A percentile compares a stretch with the other conserved stretches of the same genome.
These are phyloP conservation scores for Paracamarosporium sp. DNA, from an alignment of 2,329 filamentous ascomycete genomes.

Conservation along the genomic window DNA sequence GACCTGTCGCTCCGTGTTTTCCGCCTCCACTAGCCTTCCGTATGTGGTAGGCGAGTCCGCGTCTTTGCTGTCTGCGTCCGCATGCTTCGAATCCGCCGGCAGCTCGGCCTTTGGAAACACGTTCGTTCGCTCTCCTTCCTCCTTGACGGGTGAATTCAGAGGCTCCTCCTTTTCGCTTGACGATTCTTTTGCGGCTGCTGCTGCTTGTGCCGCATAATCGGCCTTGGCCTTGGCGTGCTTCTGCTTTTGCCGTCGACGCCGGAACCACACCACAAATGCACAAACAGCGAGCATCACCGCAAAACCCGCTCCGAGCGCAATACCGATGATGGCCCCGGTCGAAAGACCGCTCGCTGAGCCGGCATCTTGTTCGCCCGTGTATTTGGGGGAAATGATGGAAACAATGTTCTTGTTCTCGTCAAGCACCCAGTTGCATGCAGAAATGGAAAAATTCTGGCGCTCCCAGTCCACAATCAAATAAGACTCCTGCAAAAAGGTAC, in stretches of 20 bases:
- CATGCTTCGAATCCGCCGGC: conserved; percentile 34
- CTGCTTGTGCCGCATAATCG: conserved; percentile 29
- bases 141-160: conserved; percentile 28
- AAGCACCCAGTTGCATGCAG: conserved; percentile 44
- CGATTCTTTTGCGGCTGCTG: conserved; percentile 25
- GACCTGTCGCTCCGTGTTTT: conserved; percentile 46
- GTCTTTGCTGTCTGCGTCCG: conserved; percentile 23
- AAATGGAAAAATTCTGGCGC: conserved; percentile 54
- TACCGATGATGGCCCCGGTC: conserved; percentile 52
- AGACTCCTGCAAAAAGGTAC: conserved; percentile 74
- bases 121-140: conserved; percentile 27
- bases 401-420: conserved; percentile 34
- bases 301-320: conserved; percentile 50
- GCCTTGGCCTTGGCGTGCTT: conserved; percentile 30
- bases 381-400: conserved; percentile 41
- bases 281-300: conserved; percentile 39
- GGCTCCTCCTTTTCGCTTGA: conserved; percentile 28
- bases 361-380: conserved; percentile 15
- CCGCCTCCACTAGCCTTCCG: conserved; percentile 37
- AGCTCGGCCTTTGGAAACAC: conserved; percentile 57
- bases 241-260: conserved; percentile 32
- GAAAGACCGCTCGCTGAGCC: conserved; percentile 14
- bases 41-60: conserved; percentile 13
- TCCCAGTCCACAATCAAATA: conserved; percentile 59
- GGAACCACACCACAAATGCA: conserved; percentile 44